Conservation (phyloP, 139 green algal genomes). For the Chlamydomonas incerta region DNA sequence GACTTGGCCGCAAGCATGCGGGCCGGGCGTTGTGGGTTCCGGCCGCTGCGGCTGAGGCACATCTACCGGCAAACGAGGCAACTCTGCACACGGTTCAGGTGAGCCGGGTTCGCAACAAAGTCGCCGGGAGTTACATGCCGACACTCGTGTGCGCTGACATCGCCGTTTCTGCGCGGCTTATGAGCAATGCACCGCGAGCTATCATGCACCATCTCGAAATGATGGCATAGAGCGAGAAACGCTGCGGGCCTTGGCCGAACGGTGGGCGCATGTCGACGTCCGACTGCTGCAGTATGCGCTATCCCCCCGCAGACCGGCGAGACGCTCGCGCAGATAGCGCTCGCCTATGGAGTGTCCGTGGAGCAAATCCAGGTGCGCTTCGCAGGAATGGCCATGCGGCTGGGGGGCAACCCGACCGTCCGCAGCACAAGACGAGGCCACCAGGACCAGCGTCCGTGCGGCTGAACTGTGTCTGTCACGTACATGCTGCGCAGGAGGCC, state of each 20-base stretch:
- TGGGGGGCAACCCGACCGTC: no score
- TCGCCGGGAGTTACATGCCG: not conserved
- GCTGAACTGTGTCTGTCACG: no score
- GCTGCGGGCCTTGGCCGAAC: no score
- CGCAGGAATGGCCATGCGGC: no score
- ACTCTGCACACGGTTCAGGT: constrained; percentile 39
- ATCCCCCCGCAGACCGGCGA: constrained; percentile 38
- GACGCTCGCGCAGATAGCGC: constrained; percentile 30
- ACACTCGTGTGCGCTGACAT: no score
- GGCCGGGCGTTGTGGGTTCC: constrained; percentile 8
- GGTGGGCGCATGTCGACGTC: not conserved
- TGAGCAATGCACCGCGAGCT: no score
- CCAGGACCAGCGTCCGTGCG: no score
- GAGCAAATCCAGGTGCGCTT: constrained; percentile 23
- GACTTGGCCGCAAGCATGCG: no score
- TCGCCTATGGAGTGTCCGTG: constrained; percentile 18
- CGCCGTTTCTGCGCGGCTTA: no score
- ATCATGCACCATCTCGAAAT: no score
- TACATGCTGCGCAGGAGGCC: constrained; percentile 6
- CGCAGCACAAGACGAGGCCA: no score
- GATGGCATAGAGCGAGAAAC: no score
- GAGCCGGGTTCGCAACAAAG: not conserved
- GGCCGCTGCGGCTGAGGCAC: constrained; percentile 5
- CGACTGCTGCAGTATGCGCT: not conserved
- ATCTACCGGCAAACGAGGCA: not conserved